phyloP scores from a whole-genome alignment of 2,329 filamentous ascomycete species.

The Colletotrichum noveboracense region DNA sequence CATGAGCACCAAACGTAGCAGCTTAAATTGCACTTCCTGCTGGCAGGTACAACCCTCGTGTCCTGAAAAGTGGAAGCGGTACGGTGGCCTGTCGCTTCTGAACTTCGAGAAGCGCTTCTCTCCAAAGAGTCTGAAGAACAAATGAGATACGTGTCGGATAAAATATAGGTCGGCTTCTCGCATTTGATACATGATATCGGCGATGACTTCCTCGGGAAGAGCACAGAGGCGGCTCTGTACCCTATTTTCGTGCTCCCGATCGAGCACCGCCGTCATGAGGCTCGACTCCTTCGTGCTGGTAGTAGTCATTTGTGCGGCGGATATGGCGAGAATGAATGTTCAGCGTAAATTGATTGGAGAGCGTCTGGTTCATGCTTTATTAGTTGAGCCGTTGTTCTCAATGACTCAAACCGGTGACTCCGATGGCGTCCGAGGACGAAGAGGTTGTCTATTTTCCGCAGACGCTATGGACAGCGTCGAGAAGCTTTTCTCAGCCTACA shows the following conservation, averaged over 20 bases:
- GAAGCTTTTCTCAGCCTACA: no score
- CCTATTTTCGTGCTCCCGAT: not conserved
- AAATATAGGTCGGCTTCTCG: not conserved
- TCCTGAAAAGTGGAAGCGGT: not conserved
- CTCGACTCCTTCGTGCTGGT: not conserved
- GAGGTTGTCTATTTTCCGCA: no score
- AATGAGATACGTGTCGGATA: not conserved
- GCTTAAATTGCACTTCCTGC: not conserved
- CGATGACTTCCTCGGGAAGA: not conserved
- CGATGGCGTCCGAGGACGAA: not conserved
- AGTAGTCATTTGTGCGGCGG: not conserved
- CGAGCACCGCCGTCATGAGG: not conserved
- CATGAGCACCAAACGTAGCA: rapidly evolving
- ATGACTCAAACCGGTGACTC: not conserved
- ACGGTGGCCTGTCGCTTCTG: not conserved
- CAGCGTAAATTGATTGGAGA: no score
- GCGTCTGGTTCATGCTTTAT: not conserved
- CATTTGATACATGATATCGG: not conserved
- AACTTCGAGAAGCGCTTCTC: not conserved
- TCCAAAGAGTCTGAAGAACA: not conserved
- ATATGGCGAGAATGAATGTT: not conserved
- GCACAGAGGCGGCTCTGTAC: not conserved
- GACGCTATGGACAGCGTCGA: no score
- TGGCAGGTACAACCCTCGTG: not conserved
- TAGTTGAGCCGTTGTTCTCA: not conserved